Evolutionary conservation across 2,329 filamentous ascomycete genomes (phyloP).

Genomic region (Daldinia sp.): DNA sequence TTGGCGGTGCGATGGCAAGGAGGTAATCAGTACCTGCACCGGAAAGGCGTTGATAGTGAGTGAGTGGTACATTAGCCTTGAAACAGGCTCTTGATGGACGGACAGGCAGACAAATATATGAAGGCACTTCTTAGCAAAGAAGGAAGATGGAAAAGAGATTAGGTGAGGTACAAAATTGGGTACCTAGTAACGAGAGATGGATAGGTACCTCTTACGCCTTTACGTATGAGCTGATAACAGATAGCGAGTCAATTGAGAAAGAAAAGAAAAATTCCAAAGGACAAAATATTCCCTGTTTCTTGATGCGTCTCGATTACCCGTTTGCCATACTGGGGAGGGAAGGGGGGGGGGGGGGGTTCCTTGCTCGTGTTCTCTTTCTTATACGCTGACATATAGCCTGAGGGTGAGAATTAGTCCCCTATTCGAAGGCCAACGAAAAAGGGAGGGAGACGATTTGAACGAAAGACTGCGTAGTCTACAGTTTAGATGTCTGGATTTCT

Average conservation of each 20-base stretch:
- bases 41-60: background rate
- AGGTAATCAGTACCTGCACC: background rate
- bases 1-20: background rate
- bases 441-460: no score
- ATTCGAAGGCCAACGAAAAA: no score
- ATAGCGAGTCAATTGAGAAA: background rate
- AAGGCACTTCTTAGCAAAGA: background rate
- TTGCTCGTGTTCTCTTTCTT: no score
- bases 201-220: background rate
- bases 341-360: no score
- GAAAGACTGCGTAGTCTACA: no score
- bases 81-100: background rate
- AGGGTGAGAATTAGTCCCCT: no score
- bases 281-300: background rate
- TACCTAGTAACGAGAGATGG: background rate
- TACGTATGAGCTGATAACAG: background rate
- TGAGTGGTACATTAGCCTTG: background rate
- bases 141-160: background rate
- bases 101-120: background rate
- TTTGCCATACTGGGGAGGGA: background rate
- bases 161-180: background rate
- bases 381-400: no score
- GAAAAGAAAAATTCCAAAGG: background rate
- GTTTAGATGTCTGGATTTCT: no score
- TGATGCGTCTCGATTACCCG: background rate